Conservation (phyloP, 23 red algal species). For the Gracilariopsis chorda region DNA sequence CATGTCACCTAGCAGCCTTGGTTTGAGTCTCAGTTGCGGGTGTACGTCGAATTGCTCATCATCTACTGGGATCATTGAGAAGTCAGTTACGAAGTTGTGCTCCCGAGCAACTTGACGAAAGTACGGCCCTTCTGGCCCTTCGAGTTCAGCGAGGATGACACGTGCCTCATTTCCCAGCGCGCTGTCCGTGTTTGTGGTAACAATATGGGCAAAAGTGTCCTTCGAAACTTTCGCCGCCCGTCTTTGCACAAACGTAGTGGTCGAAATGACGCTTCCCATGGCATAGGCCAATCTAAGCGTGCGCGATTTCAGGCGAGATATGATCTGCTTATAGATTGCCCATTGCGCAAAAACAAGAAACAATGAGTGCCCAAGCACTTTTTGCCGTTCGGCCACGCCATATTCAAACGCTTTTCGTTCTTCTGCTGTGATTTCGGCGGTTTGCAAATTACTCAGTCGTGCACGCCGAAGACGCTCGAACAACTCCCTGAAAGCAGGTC, state of each 20-base stretch:
- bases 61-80: not conserved
- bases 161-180: conserved; percentile 59
- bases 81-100: conserved; percentile 15
- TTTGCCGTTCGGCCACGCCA: conserved; percentile 38
- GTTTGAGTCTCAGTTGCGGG: conserved; percentile 51
- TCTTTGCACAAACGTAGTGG: conserved; percentile 10
- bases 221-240: conserved; percentile 31
- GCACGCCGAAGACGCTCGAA: conserved; percentile 37
- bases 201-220: conserved; percentile 46
- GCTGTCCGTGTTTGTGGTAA: conserved; percentile 14
- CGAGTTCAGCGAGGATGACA: conserved; percentile 48
- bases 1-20: conserved; percentile 1
- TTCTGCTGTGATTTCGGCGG: conserved; percentile 15
- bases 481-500: conserved; percentile 36
- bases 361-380: conserved; percentile 43
- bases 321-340: conserved; percentile 46
- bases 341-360: conserved; percentile 59
- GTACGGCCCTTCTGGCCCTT: conserved; percentile 64
- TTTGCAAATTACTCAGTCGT: not conserved
- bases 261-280: conserved; percentile 10
- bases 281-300: conserved; percentile 25
- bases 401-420: conserved; percentile 62
- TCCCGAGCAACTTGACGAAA: conserved; percentile 29
- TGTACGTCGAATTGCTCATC: conserved; percentile 38
- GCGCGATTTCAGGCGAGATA: conserved; percentile 23